A percentile compares a stretch with the other conserved stretches of the same genome.
phyloP scores from a whole-genome alignment of 805 yeast genomes.

The Sungouiella thailandica region DNA sequence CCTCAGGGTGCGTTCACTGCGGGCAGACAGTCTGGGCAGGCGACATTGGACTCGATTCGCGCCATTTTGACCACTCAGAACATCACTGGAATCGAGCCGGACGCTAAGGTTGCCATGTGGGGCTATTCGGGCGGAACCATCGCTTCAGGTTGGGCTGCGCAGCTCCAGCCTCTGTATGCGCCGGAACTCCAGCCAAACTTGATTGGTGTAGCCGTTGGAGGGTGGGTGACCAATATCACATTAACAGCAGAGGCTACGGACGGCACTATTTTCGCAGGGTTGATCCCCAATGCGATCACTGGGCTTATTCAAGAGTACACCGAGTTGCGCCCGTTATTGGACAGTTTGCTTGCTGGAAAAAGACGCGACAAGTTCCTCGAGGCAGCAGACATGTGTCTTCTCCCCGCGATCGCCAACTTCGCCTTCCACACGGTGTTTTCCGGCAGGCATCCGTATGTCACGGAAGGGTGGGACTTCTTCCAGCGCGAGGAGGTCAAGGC shows the following conservation, averaged over 20 bases:
- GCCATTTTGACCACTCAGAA: constrained; percentile 19
- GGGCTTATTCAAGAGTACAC: constrained; percentile 32
- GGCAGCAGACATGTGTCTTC: constrained; percentile 4
- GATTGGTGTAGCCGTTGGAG: constrained; percentile 34
- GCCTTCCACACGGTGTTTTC: constrained; percentile 6
- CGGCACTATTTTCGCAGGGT: constrained; percentile 26
- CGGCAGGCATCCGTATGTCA: constrained; percentile 5
- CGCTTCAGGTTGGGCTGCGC: constrained; percentile 36
- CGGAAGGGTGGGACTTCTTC: constrained; percentile 5
- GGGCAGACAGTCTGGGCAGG: constrained; percentile 28
- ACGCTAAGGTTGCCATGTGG: constrained; percentile 23
- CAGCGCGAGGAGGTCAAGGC: constrained; percentile 2
- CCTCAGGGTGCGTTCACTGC: constrained; percentile 26
- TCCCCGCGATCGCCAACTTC: constrained; percentile 3
- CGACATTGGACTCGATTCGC: constrained; percentile 26
- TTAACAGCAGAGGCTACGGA: constrained; percentile 20
- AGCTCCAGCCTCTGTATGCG: constrained; percentile 32
- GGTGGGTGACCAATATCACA: constrained; percentile 32
- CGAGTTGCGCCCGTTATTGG: constrained; percentile 7
- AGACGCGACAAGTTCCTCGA: constrained; percentile 1
- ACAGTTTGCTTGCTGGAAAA: not conserved
- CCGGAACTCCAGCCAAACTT: constrained; percentile 21
- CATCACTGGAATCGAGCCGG: constrained; percentile 15
- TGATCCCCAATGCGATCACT: constrained; percentile 23
- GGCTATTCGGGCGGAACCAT: constrained; percentile 39